Evolutionary conservation across 208 protist genomes (phyloP), one percentile per base, ranked within the genome.

Genomic region (Wallacemonas rigidus): DNA sequence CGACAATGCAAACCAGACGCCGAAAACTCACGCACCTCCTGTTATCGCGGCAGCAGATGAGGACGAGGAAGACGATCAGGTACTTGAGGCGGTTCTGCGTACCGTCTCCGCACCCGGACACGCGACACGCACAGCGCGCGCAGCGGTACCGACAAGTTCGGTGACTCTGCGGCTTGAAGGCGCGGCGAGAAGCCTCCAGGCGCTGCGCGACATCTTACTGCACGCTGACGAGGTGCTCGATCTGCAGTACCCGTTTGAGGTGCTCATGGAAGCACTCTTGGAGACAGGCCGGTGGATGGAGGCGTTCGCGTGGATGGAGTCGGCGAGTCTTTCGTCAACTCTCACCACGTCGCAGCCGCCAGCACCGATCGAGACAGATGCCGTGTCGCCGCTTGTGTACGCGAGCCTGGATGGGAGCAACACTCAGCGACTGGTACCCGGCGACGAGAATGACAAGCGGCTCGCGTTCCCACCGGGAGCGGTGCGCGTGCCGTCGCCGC

Each of bases 221-320:
- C 60, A 65, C 60, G 40, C 40, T 4, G 11, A 45, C 12, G 47
- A 38, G n/a, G 3, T 3, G 8, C 41, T 35, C 7, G 60, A 65
- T 17, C 40, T 65, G 7, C 60, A 65, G 41, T 65, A 65, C 60
- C 60, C 60, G 2, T 65, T 65, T 50, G 60, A 44, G 15, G 60
- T 65, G n/a, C 7, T 65, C n/a, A 51, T 65, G 38, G 15, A 45
- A 9, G 43, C 7, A 14, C 40, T 65, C 3, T 8, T 65, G 36
- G 8, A 50, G 11, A 35, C 12, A 4, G 60, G 60, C 6, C 60
- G 60, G 9, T 65, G 60, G 60, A 65, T 65, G 60, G 60, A 65
- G 17, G 60, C 60, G 41, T 65, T 65, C 50, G 60, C 60, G 12
- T 65, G 60, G 60, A 4, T 65, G 40, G 60, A 65, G 60, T 44